Evolutionary conservation across 2,329 filamentous ascomycete species (phyloP), one percentile per base, ranked within the genome.

Genomic region (Lachnellula hyalina): DNA sequence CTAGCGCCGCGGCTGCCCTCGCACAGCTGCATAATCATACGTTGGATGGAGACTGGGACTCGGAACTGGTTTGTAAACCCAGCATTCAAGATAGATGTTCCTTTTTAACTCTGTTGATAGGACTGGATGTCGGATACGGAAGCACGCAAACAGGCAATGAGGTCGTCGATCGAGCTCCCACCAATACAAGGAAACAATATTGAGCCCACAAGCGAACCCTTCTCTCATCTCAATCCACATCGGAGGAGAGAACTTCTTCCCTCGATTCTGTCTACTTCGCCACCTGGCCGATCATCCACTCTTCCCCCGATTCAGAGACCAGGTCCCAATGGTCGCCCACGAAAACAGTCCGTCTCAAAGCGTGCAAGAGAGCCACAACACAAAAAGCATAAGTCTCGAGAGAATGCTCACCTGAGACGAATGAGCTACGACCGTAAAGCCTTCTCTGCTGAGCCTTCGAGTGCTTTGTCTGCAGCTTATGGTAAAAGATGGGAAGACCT

Each of bases 401-500:
- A 86, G 51, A 83, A 86, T 48, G 82, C 84, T 52, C 81, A 87
- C 59, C 77, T 90, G 61, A 86, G 87, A 59, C 76, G 77, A 12
- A 77, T 76, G 67, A 81, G 86, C 55, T 84, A 86, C 64, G 85
- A 90, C 65, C 82, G 89, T 59, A 96, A 96, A 73, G 89, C 90
- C 53, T 82, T 89, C 62, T 96, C 90, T 15, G 89, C 89, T 42
- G 93, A 96, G 72, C 91, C 92, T 23, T 82, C 86, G 54, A 84
- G 62, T 55, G 60, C 50, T 17, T 51, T 67, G 34, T 67, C 66
- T 19, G 82, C 80, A 65, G 76, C 81, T 48, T 84, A 89, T 73
- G 91, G 90, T 61, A 96, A 94, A 74, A 82, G 93, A 66, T 97
- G 93, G 94, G 90, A 96, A 72, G 93, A 97, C 71, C 79, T 97